Evolutionary conservation across 495 filamentous ascomycete genomes (phyloP), one percentile per base, ranked within the genome.

Genomic region (Umbilicaria muhlenbergii): DNA sequence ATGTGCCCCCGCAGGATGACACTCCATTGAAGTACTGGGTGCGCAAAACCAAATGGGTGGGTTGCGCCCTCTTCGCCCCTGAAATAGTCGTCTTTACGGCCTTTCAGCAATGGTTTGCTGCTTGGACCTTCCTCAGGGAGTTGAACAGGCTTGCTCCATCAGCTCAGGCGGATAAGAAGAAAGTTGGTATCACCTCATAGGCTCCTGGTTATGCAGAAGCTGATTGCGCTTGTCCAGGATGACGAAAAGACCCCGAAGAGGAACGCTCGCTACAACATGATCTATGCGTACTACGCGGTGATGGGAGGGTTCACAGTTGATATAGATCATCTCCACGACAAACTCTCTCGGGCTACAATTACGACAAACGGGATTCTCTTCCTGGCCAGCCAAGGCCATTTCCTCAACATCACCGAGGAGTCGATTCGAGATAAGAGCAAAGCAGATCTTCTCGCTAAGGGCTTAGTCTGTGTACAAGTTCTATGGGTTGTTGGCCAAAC

Each of bases 271-370:
- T 19, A 11, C 3, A 34, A 13, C 32, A 28, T 28, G 24, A 28
- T 37, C 17, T 49, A 67, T 51, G 53, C 51, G 18, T 61, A 53
- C 38, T 68, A 55, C 38, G 61, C 52, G 11, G 45, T 57, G 17
- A 68, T 67, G 62, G 65, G 63, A 7, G 61, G 61, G 1, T 57
- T 67, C 47, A 43, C 50, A 2, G 31, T 67, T 10, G 47, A 62
- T 8, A 32, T 49, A 5, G 35, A 31, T 15, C 36, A 19, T 44
- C 17, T 49, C n/a, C 46, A 44, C 17, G 28, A 45, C 32, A 43
- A 16, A 11, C 51, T 47, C n/a, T 51, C 24, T 18, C 36, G 35
- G 6, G 32, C 54, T 19, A 39, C 46, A 0, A 38, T 61, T n/a
- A 53, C 62, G 5, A 13, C 43, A 3, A 17, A 44, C 6, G 60